A percentile compares a stretch with the other conserved stretches of the same genome.
These are phyloP conservation scores for Clonostachys solani DNA, from an alignment of 2,329 filamentous ascomycete genomes.

Conservation along the genomic window DNA sequence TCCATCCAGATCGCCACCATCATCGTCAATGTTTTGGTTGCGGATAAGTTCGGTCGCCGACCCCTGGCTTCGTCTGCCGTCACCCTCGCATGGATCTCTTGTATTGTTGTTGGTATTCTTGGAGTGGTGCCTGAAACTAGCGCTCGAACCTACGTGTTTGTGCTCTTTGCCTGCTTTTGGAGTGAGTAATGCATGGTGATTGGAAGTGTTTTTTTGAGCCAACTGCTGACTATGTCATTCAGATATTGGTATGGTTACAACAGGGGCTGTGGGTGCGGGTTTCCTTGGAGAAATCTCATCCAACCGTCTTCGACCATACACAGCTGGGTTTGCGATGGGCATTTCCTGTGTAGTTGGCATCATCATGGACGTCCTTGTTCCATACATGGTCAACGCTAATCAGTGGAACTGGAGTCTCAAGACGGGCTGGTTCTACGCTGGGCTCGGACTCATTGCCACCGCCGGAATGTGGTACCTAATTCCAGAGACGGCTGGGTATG, in stretches of 20 bases:
- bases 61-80: conserved; percentile 8
- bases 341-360: conserved; percentile 9
- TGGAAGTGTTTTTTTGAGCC: neutral
- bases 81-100: conserved; percentile 7
- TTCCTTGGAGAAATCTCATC: conserved; percentile 22
- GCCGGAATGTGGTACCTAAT: too few species aligned
- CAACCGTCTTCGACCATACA: conserved; percentile 14
- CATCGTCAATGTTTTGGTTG: conserved; percentile 5
- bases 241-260: conserved; percentile 15
- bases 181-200: conserved; percentile 7
- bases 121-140: conserved; percentile 7
- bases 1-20: conserved; percentile 8
- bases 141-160: conserved; percentile 8
- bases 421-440: too few species aligned
- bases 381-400: too few species aligned
- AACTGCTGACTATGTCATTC: neutral
- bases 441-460: too few species aligned
- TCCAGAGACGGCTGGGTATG: too few species aligned
- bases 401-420: too few species aligned
- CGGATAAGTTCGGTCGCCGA: conserved; percentile 9
- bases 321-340: conserved; percentile 11
- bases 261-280: conserved; percentile 17
- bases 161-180: conserved; percentile 14
- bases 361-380: neutral
- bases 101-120: conserved; percentile 11